phyloP scores from a whole-genome alignment of 345 rosid species.

The Theobroma cacao region DNA sequence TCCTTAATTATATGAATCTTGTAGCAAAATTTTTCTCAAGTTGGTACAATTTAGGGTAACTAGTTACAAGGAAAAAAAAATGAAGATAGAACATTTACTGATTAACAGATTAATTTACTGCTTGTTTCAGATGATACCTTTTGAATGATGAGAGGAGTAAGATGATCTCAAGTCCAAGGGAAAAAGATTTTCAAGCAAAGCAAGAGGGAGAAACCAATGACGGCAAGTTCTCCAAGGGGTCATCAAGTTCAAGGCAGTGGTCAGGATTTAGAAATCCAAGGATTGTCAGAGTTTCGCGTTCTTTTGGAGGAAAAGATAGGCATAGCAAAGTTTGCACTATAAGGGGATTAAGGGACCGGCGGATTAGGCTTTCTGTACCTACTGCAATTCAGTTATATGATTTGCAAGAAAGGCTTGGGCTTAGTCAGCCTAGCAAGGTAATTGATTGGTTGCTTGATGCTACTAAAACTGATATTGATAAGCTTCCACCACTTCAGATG shows the following conservation, averaged over 20 bases:
- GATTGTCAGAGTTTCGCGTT: slow-evolving; percentile 81
- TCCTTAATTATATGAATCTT: not conserved
- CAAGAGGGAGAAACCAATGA: slow-evolving; percentile 45
- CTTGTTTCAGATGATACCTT: slow-evolving; percentile 3
- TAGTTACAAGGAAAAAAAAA: not conserved
- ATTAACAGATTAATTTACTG: not conserved
- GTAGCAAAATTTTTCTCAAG: not conserved
- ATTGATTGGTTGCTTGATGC: slow-evolving; percentile 90
- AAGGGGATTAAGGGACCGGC: slow-evolving; percentile 80
- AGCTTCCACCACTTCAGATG: slow-evolving; percentile 83
- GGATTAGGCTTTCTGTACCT: slow-evolving; percentile 91
- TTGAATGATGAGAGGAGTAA: slow-evolving; percentile 38
- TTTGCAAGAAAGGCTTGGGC: slow-evolving; percentile 85
- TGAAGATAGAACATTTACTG: not conserved
- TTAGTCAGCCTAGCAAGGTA: slow-evolving; percentile 91
- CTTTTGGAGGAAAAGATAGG: slow-evolving; percentile 95
- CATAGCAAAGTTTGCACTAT: slow-evolving; percentile 95
- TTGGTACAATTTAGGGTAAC: not conserved
- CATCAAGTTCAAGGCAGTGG: slow-evolving; percentile 66
- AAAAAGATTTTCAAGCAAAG: slow-evolving; percentile 44
- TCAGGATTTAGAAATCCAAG: slow-evolving; percentile 88
- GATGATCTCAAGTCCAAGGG: slow-evolving; percentile 58
- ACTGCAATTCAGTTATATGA: slow-evolving; percentile 91
- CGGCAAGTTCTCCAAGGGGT: slow-evolving; percentile 12
- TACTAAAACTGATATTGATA: slow-evolving; percentile 69